phyloP scores from a whole-genome alignment of 495 filamentous ascomycete species.

The Tuber indicum region DNA sequence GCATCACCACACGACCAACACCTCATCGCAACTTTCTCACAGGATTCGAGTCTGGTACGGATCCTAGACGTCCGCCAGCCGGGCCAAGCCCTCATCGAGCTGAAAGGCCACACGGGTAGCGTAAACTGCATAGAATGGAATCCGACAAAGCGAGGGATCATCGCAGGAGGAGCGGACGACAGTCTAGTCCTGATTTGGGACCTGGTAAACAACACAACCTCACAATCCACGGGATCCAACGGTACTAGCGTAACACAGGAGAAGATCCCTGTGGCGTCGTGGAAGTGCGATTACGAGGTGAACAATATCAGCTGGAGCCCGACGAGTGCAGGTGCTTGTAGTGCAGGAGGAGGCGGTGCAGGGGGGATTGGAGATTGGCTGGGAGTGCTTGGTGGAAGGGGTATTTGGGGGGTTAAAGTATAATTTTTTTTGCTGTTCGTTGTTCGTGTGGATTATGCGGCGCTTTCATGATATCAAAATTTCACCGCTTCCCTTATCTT shows the following conservation, averaged over 20 bases:
- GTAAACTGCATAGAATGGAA: conserved; percentile 96
- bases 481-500: not conserved
- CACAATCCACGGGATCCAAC: conserved; percentile 51
- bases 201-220: conserved; percentile 58
- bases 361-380: conserved; percentile 67
- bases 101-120: conserved; percentile 80
- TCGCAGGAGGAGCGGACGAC: conserved; percentile 91
- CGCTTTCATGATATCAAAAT: conserved; percentile 14
- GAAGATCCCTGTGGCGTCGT: conserved; percentile 69
- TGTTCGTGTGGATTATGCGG: not conserved
- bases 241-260: conserved; percentile 51
- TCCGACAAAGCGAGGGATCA: conserved; percentile 71
- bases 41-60: conserved; percentile 84
- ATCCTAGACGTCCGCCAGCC: conserved; percentile 97
- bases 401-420: conserved; percentile 79
- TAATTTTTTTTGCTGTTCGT: conserved; percentile 41
- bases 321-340: conserved; percentile 56
- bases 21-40: conserved; percentile 90
- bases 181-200: conserved; percentile 90
- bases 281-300: conserved; percentile 95
- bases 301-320: conserved; percentile 93
- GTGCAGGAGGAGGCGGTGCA: conserved; percentile 58
- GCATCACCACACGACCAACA: conserved; percentile 95
- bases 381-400: conserved; percentile 83
- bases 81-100: conserved; percentile 85